phyloP scores from a whole-genome alignment of 2,329 filamentous ascomycete species.

The Fusarium sp. region DNA sequence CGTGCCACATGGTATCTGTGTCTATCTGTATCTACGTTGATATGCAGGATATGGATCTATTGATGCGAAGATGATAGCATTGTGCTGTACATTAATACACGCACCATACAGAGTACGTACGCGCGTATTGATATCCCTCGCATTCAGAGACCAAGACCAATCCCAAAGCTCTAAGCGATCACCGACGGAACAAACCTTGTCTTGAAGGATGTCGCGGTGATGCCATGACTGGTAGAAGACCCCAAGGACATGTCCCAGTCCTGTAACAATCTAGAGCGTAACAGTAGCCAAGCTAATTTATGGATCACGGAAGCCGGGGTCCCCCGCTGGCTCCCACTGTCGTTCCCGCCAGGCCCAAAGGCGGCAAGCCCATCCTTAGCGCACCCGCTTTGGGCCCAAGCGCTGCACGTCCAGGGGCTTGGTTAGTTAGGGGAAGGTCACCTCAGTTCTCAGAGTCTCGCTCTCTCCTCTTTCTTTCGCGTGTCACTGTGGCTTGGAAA shows the following conservation, averaged over 20 bases:
- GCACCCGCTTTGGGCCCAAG: constrained; percentile 44
- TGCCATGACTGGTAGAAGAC: constrained; percentile 6
- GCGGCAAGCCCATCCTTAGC: constrained; percentile 40
- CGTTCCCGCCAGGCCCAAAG: constrained; percentile 38
- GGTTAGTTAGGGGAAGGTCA: constrained; percentile 29
- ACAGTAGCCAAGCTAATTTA: constrained; percentile 11
- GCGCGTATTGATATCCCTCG: neutral
- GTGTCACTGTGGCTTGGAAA: neutral
- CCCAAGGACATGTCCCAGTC: neutral
- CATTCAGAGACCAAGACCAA: neutral
- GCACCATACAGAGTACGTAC: neutral
- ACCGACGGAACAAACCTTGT: constrained; percentile 19
- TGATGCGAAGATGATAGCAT: neutral
- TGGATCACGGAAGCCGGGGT: constrained; percentile 18
- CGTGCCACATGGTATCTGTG: constrained; percentile 29
- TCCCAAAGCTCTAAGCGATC: neutral
- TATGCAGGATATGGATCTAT: neutral
- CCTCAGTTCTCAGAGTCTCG: constrained; percentile 12
- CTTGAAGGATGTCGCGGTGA: constrained; percentile 10
- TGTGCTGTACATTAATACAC: neutral
- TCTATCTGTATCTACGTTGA: neutral
- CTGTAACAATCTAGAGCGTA: constrained; percentile 34
- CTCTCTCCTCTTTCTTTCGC: constrained; percentile 14
- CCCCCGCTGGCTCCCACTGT: constrained; percentile 24
- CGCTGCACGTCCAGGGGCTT: constrained; percentile 31